Evolutionary conservation across 805 yeast genomes (phyloP).

Genomic region (Teunomyces aglyptinius): DNA sequence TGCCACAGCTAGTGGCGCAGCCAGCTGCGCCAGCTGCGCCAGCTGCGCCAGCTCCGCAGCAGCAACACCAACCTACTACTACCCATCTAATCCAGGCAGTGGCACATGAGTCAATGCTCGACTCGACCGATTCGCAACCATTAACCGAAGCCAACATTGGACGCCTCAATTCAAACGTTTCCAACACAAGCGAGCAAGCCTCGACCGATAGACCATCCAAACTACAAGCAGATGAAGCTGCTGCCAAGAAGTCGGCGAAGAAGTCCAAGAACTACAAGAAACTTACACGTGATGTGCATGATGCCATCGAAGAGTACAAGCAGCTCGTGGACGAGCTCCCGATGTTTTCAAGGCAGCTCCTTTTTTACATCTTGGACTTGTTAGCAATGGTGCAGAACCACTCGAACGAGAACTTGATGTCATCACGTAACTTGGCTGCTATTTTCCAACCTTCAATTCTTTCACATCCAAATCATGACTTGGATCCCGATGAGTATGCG

Average conservation of each 20-base stretch:
- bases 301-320: constrained; percentile 72
- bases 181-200: constrained; percentile 7
- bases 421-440: constrained; percentile 90
- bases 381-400: constrained; percentile 81
- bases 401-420: constrained; percentile 80
- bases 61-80: not conserved
- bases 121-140: constrained; percentile 18
- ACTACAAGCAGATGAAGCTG: constrained; percentile 10
- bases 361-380: constrained; percentile 83
- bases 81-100: constrained; percentile 7
- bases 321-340: constrained; percentile 68
- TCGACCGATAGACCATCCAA: not conserved
- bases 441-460: constrained; percentile 96
- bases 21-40: not conserved
- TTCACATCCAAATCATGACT: constrained; percentile 89
- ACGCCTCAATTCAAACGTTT: constrained; percentile 22
- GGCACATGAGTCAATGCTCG: constrained; percentile 12
- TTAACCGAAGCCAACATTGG: constrained; percentile 34
- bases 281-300: constrained; percentile 61
- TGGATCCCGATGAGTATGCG: constrained; percentile 89
- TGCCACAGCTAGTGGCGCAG: not conserved
- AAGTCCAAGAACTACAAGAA: constrained; percentile 52
- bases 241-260: constrained; percentile 23
- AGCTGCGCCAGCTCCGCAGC: too few relatives aligned
- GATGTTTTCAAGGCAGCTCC: constrained; percentile 70